Evolutionary conservation across 2,329 filamentous ascomycete species (phyloP), one percentile per base, ranked within the genome.

Genomic region (Kalmusia sp.): DNA sequence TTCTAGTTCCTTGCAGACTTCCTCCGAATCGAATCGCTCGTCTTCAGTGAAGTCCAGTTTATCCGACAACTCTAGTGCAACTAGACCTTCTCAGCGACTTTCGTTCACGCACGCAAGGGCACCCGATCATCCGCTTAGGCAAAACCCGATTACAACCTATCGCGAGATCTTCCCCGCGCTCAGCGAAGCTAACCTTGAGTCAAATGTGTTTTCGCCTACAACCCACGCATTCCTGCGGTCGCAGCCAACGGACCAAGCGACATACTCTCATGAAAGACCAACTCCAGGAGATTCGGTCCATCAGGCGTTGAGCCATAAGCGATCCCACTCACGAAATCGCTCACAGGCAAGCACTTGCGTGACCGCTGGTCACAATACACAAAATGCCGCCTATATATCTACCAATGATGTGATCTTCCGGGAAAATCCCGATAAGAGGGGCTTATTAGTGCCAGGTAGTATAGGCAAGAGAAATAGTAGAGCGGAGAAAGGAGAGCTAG

Each of bases 401-500:
- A 17, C 22, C 12, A 46, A 27, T 25, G 43, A 30, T 11, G 43
- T 50, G 14, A 45, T 46, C 6, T 35, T 45, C 30, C 33, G 39
- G 11, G 44, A 54, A 21, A 52, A 49, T 14, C 51, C 46, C 1
- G 44, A 44, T 11, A 43, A 51, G 24, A 55, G 57, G 22, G 33
- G 55, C 2, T 17, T 67, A 15, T 15, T 30, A 58, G 6, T 21
- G 48, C 14, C 35, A 59, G 27, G 24, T 54, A 45, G 14, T 47
- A 59, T 37, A 39, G 44, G 25, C 52, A 59, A 40, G 58, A 58
- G 35, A 34, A 47, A 47, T 43, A 58, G 35, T 45, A 54, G 17
- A 54, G n/a, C n/a, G n/a, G n/a, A 55, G 25, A 34, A 45, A n/a
- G 65, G 70, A 45, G 70, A 68, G 48, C 40, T 43, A 4, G 65